phyloP scores from a whole-genome alignment of 495 filamentous ascomycete genomes.

The Tetracladium setigerum region DNA sequence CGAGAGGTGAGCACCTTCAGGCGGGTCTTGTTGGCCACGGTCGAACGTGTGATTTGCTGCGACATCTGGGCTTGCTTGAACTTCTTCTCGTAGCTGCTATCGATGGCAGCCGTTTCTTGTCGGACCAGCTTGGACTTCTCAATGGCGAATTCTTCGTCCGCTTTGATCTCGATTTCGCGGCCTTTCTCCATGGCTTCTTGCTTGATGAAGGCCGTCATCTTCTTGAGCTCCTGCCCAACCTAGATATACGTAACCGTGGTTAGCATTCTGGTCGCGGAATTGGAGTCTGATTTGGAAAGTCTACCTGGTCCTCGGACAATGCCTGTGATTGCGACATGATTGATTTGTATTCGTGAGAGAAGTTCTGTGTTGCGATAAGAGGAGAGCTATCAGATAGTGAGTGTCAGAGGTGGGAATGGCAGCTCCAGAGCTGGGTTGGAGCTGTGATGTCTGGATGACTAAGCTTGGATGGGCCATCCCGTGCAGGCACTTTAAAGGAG shows the following conservation, averaged over 20 bases:
- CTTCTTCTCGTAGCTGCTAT: slow-evolving; percentile 89
- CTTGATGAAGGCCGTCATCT: slow-evolving; percentile 99
- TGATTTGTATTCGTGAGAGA: slow-evolving; percentile 26
- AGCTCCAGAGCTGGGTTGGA: neutral
- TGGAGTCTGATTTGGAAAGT: slow-evolving; percentile 5
- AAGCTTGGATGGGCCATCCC: too few species aligned
- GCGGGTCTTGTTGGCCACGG: slow-evolving; percentile 88
- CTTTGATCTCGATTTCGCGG: slow-evolving; percentile 92
- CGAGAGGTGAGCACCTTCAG: slow-evolving; percentile 76
- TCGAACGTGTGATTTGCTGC: slow-evolving; percentile 94
- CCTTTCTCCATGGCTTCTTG: slow-evolving; percentile 97
- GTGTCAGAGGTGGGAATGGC: slow-evolving; percentile 1
- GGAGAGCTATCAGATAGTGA: neutral
- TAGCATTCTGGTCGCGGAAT: slow-evolving; percentile 4
- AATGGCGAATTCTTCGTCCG: slow-evolving; percentile 96
- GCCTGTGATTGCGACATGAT: slow-evolving; percentile 86
- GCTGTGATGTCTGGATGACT: slow-evolving; percentile 11
- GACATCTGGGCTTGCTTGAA: slow-evolving; percentile 95
- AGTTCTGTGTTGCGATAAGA: neutral
- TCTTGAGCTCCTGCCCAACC: slow-evolving; percentile 93
- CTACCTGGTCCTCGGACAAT: slow-evolving; percentile 93
- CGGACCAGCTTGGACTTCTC: slow-evolving; percentile 98
- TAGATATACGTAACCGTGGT: slow-evolving; percentile 25
- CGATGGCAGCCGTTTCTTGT: slow-evolving; percentile 87
- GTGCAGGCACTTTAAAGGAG: too few species aligned